Base-by-base conservation (phyloP, 176 grass and related monocot species). In the Ampelocalamus luodianensis region DNA sequence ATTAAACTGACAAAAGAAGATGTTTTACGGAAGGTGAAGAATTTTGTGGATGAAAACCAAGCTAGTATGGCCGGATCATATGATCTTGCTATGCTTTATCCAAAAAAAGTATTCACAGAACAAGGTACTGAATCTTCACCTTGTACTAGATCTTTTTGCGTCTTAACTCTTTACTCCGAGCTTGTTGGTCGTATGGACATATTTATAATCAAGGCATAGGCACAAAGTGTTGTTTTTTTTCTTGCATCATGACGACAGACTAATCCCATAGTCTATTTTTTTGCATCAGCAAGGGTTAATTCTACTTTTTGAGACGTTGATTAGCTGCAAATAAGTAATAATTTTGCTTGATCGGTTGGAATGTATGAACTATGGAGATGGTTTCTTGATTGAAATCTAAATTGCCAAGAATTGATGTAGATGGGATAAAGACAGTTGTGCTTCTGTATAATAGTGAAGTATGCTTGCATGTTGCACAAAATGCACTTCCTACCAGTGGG, bases 81-180 rank as follows among this genome's bases (percentile, higher is more conserved):
- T 79, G 86, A 94, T 89, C 88, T 99, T 44, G 94, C 88, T 49
- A 83, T 99, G 78, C 88, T 94, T 90, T 99, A 99, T 92, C 96
- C 96, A 65, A 89, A 87, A 73, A 92, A 87, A 83, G 29, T 98
- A 58, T 98, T 98, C 80, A 89, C 42, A 8, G 88, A 95, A 77
- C 76, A 92, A 96, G 96, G 96, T 99, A 87, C 42, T 32, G 10
- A 63, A 76, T 79, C 70, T 45, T 86, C 42, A 58, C 68, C 67
- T 54, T 73, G 38, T 24, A 63, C 40, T 26, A 34, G 1, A 18
- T 65, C 26, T 18, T 66, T 76, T 68, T 76, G 44, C 2, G 0
- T 79, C 22, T 56, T 64, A 42, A 40, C 23, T 20, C n/a, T 39
- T 68, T 36, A 26, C 16, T 37, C 9, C 37, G 29, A n/a, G 17